Evolutionary conservation across 352 stramenopile genomes (phyloP), one percentile per base, ranked within the genome.

Genomic region (Globisporangium middletonii): DNA sequence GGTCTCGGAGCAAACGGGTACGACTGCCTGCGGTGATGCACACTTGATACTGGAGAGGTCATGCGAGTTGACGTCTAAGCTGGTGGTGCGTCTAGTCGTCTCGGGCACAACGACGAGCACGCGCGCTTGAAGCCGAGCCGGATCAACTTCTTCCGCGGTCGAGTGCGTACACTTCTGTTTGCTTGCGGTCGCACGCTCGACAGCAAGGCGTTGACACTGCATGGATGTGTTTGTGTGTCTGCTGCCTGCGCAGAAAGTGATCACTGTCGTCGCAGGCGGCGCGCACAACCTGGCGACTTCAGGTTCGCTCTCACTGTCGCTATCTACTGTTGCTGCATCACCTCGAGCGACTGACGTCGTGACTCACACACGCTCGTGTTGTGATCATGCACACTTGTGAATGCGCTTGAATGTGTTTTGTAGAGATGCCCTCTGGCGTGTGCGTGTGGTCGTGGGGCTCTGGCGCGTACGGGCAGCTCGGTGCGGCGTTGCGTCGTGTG

Each of bases 401-500:
- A 12, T 38, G 33, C 7, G 33, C 33, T 6, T 38, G 38, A 53
- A 4, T 23, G 23, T 23, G 23, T 23, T 23, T 23, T 23, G 23
- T 38, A 88, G 79, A 88, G 54, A 86, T 79, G 73, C 27, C 57
- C 7, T 65, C 76, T 47, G 77, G 79, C 3, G 55, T 81, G 6
- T 86, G 76, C 37, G 83, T 91, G 1, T 90, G 77, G 75, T 87
- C 81, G 12, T 93, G 83, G 83, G 83, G 83, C 0, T 62, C 52
- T 56, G 75, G 77, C 27, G 50, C 57, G 5, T 89, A 89, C 27
- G 83, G 83, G 0, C 81, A 93, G 37, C 69, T 93, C 3, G 83
- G 79, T 89, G 11, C 13, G 23, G 12, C 27, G 23, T 26, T 5
- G 28, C 30, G 15, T 45, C 27, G 3, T 16, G 38, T 46, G 7